Base-by-base conservation (phyloP, 1,284 basidiomycete species). In the Pseudozyma hubeiensis region DNA sequence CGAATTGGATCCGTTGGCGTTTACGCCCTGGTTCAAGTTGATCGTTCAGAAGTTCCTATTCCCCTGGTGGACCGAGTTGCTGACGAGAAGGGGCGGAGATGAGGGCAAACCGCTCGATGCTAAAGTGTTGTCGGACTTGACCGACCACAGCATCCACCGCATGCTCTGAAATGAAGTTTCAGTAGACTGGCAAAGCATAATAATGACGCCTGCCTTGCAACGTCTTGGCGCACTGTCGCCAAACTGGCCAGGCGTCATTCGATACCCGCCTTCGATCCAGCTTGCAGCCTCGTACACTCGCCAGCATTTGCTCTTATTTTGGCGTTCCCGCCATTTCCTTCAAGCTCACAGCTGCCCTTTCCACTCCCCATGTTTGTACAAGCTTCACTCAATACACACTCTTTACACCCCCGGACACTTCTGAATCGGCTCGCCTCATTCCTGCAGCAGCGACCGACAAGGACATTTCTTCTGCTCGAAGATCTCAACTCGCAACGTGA, bases 11-110 rank as follows among this genome's bases (percentile, higher is more conserved):
- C 82, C 87, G 45, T 92, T 92, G 82, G 89, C 89, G 0, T 99
- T 99, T 85, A 99, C 97, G 4, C 97, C 97, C 0, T 99, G 97
- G 97, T 99, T 99, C 90, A 94, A 94, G 85, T 90, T 99, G 43
- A 99, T 99, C 81, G 94, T 94, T 1, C 90, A 94, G 8, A 93
- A 97, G 84, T 97, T 97, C 86, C 88, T 99, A 53, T 98, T 96
- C 85, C 93, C 93, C 14, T 99, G 97, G 97, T 99, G 97, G 97
- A 92, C 94, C 81, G 90, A 92, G 78, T 89, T 99, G 58, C 81
- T 93, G 53, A 87, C 86, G 37, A 89, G 91, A 49, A 68, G 71
- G 41, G 59, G 46, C 19, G 52, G 14, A 9, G 56, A 64, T 43
- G 54, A 59, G n/a, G 41, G n/a, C 48, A 56, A 64, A 45, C 56